phyloP scores from a whole-genome alignment of 768 basidiomycete species.

The Mrakia frigida region DNA sequence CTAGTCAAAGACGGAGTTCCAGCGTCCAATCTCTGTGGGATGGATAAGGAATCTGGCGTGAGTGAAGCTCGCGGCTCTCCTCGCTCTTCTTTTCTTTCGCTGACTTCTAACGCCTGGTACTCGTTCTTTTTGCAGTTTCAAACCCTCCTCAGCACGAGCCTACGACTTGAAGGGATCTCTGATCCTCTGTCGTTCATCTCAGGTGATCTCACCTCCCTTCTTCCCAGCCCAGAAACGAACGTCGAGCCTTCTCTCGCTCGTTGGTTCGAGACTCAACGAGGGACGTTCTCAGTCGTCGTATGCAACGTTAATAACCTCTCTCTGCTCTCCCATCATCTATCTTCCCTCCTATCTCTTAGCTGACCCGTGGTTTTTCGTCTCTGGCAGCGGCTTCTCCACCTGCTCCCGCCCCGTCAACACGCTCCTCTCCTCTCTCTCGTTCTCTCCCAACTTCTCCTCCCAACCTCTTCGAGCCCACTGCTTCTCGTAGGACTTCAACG shows the following conservation, averaged over 20 bases:
- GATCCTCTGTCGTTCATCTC: not conserved
- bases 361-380: too few species aligned
- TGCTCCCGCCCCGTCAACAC: not conserved
- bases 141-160: not conserved
- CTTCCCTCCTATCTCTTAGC: not conserved
- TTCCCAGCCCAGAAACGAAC: not conserved
- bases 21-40: not conserved
- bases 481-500: constrained; percentile 8
- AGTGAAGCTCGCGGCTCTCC: too few species aligned
- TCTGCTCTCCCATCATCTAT: too few species aligned
- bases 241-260: not conserved
- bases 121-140: not conserved
- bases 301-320: not conserved
- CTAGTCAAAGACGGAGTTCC: not conserved
- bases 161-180: not conserved
- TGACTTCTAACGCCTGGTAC: not conserved
- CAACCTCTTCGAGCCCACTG: not conserved
- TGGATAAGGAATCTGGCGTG: not conserved
- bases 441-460: not conserved
- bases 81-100: too few species aligned
- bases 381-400: not conserved
- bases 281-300: not conserved
- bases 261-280: not conserved
- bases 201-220: not conserved
- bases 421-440: not conserved